Evolutionary conservation across 2,329 filamentous ascomycete species (phyloP), one percentile per base, ranked within the genome.

Genomic region (Claviceps digitariae): DNA sequence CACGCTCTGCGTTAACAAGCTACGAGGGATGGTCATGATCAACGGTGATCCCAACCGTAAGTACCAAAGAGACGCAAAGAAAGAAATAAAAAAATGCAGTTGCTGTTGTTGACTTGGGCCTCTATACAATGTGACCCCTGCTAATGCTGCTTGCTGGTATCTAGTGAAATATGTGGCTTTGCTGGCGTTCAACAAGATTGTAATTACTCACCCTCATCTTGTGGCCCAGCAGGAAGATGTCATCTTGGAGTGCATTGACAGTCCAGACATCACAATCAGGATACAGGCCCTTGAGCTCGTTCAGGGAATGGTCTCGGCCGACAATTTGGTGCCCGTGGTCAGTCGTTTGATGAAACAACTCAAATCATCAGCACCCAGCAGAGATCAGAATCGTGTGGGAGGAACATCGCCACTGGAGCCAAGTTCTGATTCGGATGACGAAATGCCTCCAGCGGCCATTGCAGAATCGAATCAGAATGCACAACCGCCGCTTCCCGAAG

Each of bases 91-190:
- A 17, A 8, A 6, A 38, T 5, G 17, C 4, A 38, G 21, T 20
- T 27, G 31, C 1, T 20, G 23, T 20, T 15, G 17, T 46, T 13
- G 41, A 10, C 13, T 13, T 1, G 4, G 3, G 48, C 12, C 6
- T 15, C 10, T 15, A 21, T 40, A 2, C 6, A 12, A 4, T 10
- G 10, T n/a, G 13, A 2, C 15, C 6, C 38, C 17, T 8, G 29
- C 56, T 51, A 2, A 52, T 40, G 62, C 50, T 4, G 29, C 17
- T n/a, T 8, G 15, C 38, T 45, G 21, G 17, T 20, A n/a, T 15
- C 2, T 31, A 93, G 88, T 98, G 60, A 96, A 95, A 84, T 98
- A 96, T 63, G 93, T 98, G 61, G 91, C 93, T 1, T 73, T 98
- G 50, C 77, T 98, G 56, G 91, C 93, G 1, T 95, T 98, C 70